Conservation (phyloP, 2,329 filamentous ascomycete species). For the Scedosporium boydii region DNA sequence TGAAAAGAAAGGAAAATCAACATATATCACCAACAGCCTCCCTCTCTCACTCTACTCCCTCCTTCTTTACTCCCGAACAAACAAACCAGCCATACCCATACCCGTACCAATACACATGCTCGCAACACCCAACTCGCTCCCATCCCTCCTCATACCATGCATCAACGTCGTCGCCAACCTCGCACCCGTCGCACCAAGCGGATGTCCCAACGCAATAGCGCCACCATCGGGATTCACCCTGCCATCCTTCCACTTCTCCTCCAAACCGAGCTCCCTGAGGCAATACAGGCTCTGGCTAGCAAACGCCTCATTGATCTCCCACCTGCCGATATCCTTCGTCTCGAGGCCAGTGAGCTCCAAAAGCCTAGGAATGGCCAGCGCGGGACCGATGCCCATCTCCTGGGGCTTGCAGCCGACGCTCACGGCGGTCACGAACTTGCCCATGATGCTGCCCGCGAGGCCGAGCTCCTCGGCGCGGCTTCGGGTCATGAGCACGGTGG, state of each 20-base stretch:
- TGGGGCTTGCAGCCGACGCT: conserved; percentile 75
- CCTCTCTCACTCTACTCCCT: not conserved
- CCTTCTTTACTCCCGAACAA: conserved; percentile 47
- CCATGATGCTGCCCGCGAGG: conserved; percentile 59
- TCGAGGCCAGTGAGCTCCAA: conserved; percentile 58
- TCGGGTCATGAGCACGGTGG: conserved; percentile 75
- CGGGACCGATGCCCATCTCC: conserved; percentile 90
- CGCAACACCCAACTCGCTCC: conserved; percentile 70
- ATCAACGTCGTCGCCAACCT: conserved; percentile 66
- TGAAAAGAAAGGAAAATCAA: not conserved
- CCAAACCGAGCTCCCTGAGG: conserved; percentile 59
- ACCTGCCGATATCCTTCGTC: conserved; percentile 64
- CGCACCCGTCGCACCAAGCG: conserved; percentile 79
- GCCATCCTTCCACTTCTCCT: conserved; percentile 48
- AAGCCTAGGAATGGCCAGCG: conserved; percentile 74
- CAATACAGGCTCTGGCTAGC: conserved; percentile 61
- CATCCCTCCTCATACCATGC: conserved; percentile 58
- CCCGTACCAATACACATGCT: conserved; percentile 85
- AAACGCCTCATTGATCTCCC: conserved; percentile 89
- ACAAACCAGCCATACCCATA: conserved; percentile 66
- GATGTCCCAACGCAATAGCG: conserved; percentile 89
- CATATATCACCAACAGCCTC: not conserved
- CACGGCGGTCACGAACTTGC: conserved; percentile 69
- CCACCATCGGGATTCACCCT: conserved; percentile 88
- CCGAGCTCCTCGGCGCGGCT: conserved; percentile 68